phyloP scores from a whole-genome alignment of 768 basidiomycete genomes.

The Lactifluus pinguis region DNA sequence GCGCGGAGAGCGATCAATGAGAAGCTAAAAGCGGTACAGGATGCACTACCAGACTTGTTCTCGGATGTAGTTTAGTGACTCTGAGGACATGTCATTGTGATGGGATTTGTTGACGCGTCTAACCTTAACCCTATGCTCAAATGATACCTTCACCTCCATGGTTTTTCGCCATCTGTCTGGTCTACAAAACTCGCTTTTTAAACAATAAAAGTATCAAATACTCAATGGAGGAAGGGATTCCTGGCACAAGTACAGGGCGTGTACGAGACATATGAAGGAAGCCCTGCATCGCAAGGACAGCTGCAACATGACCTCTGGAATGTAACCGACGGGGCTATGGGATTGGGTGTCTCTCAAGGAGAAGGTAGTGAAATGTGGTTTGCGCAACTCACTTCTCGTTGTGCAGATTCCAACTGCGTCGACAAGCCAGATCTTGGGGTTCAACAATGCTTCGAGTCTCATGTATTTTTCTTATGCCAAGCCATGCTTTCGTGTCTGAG shows the following conservation, averaged over 20 bases:
- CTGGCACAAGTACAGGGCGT: slow-evolving; percentile 66
- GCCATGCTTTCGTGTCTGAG: background rate
- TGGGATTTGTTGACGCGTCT: slow-evolving; percentile 4
- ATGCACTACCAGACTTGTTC: slow-evolving; percentile 57
- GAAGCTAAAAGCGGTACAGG: slow-evolving; percentile 46
- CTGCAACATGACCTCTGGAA: slow-evolving; percentile 97
- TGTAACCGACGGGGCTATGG: slow-evolving; percentile 80
- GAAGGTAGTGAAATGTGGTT: slow-evolving; percentile 69
- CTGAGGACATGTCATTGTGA: background rate
- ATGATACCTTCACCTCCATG: background rate
- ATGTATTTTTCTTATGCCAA: background rate
- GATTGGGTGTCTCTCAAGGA: slow-evolving; percentile 87
- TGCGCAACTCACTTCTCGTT: slow-evolving; percentile 83
- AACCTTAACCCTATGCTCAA: slow-evolving; percentile 9
- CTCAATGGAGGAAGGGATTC: too few relatives aligned
- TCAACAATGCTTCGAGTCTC: slow-evolving; percentile 99
- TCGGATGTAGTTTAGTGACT: slow-evolving; percentile 23
- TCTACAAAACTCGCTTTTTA: background rate
- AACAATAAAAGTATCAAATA: background rate
- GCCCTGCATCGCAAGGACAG: slow-evolving; percentile 79
- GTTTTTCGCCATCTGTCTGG: background rate
- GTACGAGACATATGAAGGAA: slow-evolving; percentile 86
- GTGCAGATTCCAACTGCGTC: slow-evolving; percentile 99
- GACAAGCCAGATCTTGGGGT: slow-evolving; percentile 95
- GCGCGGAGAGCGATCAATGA: slow-evolving; percentile 51